Evolutionary conservation across 148 eudicot genomes (phyloP).

Genomic region (Cornus controversa): DNA sequence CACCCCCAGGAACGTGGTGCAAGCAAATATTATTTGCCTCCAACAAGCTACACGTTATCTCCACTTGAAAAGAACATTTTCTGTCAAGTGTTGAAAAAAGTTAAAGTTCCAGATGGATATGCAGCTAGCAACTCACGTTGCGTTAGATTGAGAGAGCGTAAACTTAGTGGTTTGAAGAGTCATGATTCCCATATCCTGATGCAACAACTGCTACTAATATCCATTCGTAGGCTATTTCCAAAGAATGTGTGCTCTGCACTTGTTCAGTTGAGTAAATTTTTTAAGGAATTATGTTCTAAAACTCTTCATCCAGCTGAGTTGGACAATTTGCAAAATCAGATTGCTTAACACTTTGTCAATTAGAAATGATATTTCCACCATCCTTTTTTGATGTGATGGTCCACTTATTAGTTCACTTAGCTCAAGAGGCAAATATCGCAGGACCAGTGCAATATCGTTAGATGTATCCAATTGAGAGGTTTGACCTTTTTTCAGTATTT

Average conservation of each 20-base stretch:
- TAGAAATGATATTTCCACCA: constrained; percentile 23
- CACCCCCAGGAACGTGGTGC: too few relatives aligned
- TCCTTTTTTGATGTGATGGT: constrained; percentile 23
- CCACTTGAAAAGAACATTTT: too few relatives aligned
- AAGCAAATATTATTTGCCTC: too few relatives aligned
- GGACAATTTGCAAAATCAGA: constrained; percentile 3
- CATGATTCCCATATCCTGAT: constrained; percentile 24
- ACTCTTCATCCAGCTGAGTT: not conserved
- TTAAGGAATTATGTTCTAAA: constrained; percentile 11
- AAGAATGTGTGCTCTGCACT: constrained; percentile 16
- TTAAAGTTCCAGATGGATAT: constrained; percentile 20
- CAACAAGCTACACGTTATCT: too few relatives aligned
- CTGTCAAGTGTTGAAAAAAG: not conserved
- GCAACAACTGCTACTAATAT: constrained; percentile 6
- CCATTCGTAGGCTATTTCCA: constrained; percentile 13
- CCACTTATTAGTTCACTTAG: constrained; percentile 12
- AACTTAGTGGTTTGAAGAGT: constrained; percentile 10
- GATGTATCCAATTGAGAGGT: constrained; percentile 22
- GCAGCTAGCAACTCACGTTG: not conserved
- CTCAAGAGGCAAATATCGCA: too few relatives aligned
- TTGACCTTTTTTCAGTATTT: too few relatives aligned
- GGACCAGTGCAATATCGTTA: constrained; percentile 9
- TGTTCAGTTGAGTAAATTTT: too few relatives aligned
- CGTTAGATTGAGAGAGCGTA: not conserved
- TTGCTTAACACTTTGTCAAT: constrained; percentile 11